A percentile compares a stretch with the other conserved stretches of the same genome.
phyloP scores from a whole-genome alignment of 331 rosid species.

The Prunus yedoensis region DNA sequence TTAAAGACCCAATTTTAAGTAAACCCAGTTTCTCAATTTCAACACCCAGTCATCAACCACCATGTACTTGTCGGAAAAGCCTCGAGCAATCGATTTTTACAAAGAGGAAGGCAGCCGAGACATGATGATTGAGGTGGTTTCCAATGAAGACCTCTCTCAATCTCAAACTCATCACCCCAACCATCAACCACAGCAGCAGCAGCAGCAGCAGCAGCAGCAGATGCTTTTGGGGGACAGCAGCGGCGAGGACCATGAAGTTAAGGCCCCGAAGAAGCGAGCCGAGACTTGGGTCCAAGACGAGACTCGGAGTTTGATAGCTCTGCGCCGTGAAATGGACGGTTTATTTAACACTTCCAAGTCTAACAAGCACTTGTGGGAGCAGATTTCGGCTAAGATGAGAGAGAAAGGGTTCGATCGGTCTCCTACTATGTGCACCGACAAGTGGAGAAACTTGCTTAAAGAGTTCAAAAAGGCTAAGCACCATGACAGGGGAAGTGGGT shows the following conservation, averaged over 20 bases:
- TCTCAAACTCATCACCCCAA: constrained; percentile 21
- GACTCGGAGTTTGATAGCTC: constrained; percentile 65
- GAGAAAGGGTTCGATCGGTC: no score
- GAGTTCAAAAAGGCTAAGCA: no score
- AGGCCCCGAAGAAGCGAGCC: constrained; percentile 90
- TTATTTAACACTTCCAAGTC: constrained; percentile 84
- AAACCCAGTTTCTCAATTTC: not conserved
- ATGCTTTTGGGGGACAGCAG: constrained; percentile 73
- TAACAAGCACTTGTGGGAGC: constrained; percentile 92
- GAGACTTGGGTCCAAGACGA: constrained; percentile 99
- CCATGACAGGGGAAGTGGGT: no score
- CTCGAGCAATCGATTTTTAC: constrained; percentile 73
- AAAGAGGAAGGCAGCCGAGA: constrained; percentile 58
- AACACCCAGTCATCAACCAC: not conserved
- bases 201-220: constrained; percentile 4
- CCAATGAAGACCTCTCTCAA: constrained; percentile 35
- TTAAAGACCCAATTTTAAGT: not conserved
- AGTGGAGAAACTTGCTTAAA: no score
- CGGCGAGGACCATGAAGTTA: constrained; percentile 85
- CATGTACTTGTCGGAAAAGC: constrained; percentile 77
- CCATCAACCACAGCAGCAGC: constrained; percentile 7
- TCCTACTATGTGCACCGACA: no score
- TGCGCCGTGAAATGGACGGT: constrained; percentile 74
- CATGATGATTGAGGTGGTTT: constrained; percentile 80
- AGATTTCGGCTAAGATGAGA: no score